phyloP scores from a whole-genome alignment of 306 rosid genomes.

The Carpinus fangiana region DNA sequence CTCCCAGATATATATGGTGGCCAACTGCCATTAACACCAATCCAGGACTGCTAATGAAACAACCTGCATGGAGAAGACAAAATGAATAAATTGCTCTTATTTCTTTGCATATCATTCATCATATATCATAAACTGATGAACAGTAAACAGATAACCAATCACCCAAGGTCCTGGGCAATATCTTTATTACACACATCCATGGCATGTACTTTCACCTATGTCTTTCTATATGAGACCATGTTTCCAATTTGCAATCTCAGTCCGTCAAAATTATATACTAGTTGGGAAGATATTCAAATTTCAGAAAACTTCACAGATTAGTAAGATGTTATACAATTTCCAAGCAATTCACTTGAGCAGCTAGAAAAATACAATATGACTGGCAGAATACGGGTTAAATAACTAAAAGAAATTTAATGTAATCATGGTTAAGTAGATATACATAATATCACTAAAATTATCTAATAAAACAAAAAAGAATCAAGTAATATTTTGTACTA shows the following conservation, averaged over 20 bases:
- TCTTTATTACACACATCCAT: not conserved
- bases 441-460: no score
- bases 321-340: not conserved
- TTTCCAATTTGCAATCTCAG: no score
- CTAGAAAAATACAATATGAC: not conserved
- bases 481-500: no score
- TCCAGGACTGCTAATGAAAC: slow-evolving; percentile 11
- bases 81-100: not conserved
- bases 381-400: not conserved
- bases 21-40: slow-evolving; percentile 30
- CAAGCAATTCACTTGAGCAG: not conserved
- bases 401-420: no score
- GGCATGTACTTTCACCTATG: not conserved
- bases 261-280: not conserved
- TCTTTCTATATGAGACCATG: not conserved
- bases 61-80: not conserved
- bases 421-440: no score
- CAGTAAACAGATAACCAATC: not conserved
- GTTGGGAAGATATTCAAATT: not conserved
- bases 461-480: no score
- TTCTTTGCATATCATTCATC: not conserved
- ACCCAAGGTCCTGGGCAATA: not conserved
- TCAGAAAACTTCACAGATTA: not conserved
- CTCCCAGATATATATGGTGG: slow-evolving; percentile 44
- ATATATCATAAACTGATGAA: no score